Conservation (phyloP, 257 asterid species). For the Rehmannia glutinosa region DNA sequence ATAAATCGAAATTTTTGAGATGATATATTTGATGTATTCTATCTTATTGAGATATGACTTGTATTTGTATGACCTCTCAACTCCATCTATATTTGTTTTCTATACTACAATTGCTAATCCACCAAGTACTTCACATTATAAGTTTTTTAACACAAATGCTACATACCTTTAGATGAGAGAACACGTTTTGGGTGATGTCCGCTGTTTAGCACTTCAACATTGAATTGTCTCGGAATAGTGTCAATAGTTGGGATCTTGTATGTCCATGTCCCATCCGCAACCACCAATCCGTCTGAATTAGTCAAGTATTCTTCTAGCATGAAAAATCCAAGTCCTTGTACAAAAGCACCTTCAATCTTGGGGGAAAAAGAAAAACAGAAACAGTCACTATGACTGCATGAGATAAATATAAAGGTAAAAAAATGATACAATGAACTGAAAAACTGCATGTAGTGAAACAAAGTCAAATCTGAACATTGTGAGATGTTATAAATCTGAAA, state of each 20-base stretch:
- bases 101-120: not conserved
- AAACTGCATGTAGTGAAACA: not conserved
- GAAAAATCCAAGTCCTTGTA: constrained; percentile 78
- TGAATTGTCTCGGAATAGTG: constrained; percentile 55
- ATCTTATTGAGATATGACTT: no score
- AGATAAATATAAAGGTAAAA: no score
- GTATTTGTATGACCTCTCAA: not conserved
- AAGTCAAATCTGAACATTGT: no score
- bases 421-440: not conserved
- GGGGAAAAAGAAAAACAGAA: not conserved
- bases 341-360: constrained; percentile 85
- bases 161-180: constrained; percentile 72
- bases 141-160: not conserved
- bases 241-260: constrained; percentile 77
- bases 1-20: not conserved
- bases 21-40: not conserved
- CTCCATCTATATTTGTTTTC: not conserved
- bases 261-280: constrained; percentile 60
- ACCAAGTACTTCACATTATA: not conserved
- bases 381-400: not conserved
- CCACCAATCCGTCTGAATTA: constrained; percentile 47
- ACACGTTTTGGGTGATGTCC: constrained; percentile 57
- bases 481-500: no score
- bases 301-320: constrained; percentile 65
- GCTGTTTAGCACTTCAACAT: constrained; percentile 55